A percentile compares a stretch with the other conserved stretches of the same genome.
These are phyloP conservation scores for Taiozyma sp. DNA, from an alignment of 1,139 yeast genomes.

Conservation along the genomic window DNA sequence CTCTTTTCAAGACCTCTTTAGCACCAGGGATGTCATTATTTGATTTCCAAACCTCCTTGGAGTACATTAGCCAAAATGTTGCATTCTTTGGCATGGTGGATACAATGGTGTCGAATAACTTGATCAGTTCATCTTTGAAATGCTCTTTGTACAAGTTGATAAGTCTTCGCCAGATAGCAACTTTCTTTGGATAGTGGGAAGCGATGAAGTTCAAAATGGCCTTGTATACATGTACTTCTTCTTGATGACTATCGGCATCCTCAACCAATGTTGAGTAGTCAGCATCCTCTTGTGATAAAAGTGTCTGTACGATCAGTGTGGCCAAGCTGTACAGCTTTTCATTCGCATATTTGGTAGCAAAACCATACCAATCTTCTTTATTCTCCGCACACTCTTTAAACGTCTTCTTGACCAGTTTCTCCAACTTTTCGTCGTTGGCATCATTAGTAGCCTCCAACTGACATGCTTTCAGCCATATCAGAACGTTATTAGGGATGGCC, in stretches of 20 bases:
- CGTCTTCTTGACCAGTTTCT: constrained; percentile 48
- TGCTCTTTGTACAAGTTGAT: constrained; percentile 41
- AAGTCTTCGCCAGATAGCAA: constrained; percentile 52
- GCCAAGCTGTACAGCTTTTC: constrained; percentile 21
- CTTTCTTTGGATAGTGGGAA: constrained; percentile 42
- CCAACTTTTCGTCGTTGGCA: constrained; percentile 37
- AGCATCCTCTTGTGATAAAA: constrained; percentile 36
- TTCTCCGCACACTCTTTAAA: constrained; percentile 36
- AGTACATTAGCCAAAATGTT: constrained; percentile 60
- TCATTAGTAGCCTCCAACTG: constrained; percentile 51
- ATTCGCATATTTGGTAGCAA: constrained; percentile 35
- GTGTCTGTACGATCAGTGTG: constrained; percentile 37
- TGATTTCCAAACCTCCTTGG: constrained; percentile 60
- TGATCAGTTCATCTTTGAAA: constrained; percentile 34
- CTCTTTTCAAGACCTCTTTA: constrained; percentile 44
- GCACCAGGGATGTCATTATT: constrained; percentile 48
- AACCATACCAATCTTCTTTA: constrained; percentile 40
- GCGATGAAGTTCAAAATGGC: constrained; percentile 47
- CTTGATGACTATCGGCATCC: constrained; percentile 40
- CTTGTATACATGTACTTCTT: constrained; percentile 24
- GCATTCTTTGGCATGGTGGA: constrained; percentile 43
- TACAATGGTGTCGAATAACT: constrained; percentile 45
- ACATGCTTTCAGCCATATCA: constrained; percentile 70
- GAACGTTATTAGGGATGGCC: constrained; percentile 42
- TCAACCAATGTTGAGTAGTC: constrained; percentile 41